Evolutionary conservation across 306 rosid genomes (phyloP), one percentile per base, ranked within the genome.

Genomic region (Geum urbanum): DNA sequence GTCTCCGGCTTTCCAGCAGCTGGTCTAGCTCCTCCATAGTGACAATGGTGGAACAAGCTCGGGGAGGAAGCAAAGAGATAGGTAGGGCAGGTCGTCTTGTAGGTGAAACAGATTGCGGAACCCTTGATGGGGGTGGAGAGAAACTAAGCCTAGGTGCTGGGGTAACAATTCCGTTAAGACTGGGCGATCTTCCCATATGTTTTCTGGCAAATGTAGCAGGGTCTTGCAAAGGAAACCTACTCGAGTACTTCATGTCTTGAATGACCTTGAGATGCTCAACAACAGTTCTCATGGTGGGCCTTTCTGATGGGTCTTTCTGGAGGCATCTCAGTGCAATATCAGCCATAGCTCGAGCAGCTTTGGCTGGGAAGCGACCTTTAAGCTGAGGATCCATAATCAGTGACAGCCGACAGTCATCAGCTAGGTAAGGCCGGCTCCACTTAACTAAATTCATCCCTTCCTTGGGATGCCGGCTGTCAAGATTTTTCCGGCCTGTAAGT

Each of bases 201-300:
- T 81, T 95, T 74, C 88, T 87, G 0, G 88, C 70, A 71, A 78
- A 24, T 22, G 89, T 53, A 20, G 86, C 84, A 14, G 99, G 97
- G 40, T 95, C 99, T 84, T 82, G 91, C 40, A 95, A 85, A 0
- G 99, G 97, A 73, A 95, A 95, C 75, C 96, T 82, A 49, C 86
- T 79, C 0, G 97, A 87, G 76, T 91, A 79, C 72, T 87, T 95
- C 77, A 91, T 41, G 73, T 95, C 97, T 76, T 91, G 99, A 59
- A 95, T 85, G 47, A 67, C 55, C 74, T 87, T 91, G 72, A 95
- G 92, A 75, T 80, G 80, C 76, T 95, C 86, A 15, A 85, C 96
- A 12, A 91, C 92, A 13, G 80, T 84, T 83, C 99, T 89, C 99
- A 95, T 95, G 44, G 97, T 95, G 37, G 99, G 99, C 69, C 99